Conservation (phyloP, 2,329 filamentous ascomycete species). For the Aureobasidium sp. region DNA sequence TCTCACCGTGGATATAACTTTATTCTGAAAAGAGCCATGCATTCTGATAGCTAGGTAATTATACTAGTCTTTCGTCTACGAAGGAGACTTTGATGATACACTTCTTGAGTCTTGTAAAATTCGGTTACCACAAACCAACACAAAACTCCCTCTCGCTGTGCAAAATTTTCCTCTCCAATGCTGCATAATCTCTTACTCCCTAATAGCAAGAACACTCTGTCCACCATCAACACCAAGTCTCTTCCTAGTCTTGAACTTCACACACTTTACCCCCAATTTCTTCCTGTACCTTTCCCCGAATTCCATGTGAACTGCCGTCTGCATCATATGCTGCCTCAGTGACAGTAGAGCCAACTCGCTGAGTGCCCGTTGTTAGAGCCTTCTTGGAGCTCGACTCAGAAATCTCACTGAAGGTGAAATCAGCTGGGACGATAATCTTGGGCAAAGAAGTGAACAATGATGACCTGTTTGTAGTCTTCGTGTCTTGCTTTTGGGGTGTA, state of each 20-base stretch:
- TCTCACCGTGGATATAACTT: too few relatives aligned
- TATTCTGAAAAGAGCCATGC: too few relatives aligned
- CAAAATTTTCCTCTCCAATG: too few relatives aligned
- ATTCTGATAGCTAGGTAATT: too few relatives aligned
- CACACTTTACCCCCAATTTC: conserved; percentile 28
- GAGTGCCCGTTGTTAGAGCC: too few relatives aligned
- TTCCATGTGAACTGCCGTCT: too few relatives aligned
- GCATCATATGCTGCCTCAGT: too few relatives aligned
- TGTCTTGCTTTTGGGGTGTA: background rate
- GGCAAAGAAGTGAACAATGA: background rate
- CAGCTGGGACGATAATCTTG: background rate
- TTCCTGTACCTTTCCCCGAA: conserved; percentile 27
- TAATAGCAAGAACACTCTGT: conserved; percentile 30
- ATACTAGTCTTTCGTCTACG: too few relatives aligned
- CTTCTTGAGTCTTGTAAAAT: too few relatives aligned
- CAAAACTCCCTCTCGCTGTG: background rate
- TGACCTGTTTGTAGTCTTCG: background rate
- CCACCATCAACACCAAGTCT: conserved; percentile 33
- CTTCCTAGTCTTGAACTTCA: conserved; percentile 33
- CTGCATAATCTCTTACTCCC: background rate
- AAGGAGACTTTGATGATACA: too few relatives aligned
- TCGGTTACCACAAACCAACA: too few relatives aligned
- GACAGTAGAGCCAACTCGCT: conserved; percentile 27
- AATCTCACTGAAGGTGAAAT: background rate
- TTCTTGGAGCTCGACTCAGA: background rate